Percentiles rank a stretch among this genome's conserved stretches.
Conservation (phyloP, 768 basidiomycete species). For the Cystofilobasidium bisporidii region DNA sequence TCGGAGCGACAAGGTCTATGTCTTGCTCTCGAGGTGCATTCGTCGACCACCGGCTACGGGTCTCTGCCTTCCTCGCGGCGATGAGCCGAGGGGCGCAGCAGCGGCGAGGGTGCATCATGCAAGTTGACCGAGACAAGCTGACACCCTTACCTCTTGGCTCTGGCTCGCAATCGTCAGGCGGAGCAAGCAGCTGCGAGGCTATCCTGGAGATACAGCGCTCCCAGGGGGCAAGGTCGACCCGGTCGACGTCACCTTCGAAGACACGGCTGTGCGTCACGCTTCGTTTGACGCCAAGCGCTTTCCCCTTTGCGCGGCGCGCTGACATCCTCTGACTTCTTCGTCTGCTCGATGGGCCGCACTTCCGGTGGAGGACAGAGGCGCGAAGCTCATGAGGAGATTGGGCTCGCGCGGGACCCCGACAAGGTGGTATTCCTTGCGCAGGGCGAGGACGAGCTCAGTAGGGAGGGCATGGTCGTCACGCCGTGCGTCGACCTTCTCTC, state of each 20-base stretch:
- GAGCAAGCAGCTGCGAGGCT: not conserved
- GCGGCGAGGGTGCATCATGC: too few relatives aligned
- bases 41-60: too few relatives aligned
- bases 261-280: constrained; percentile 10
- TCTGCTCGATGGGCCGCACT: too few relatives aligned
- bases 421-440: not conserved
- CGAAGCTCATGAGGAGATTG: not conserved
- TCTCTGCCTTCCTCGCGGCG: too few relatives aligned
- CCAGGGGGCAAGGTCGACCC: constrained; percentile 6
- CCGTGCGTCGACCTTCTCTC: not conserved
- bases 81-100: too few relatives aligned
- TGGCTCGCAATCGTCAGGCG: too few relatives aligned
- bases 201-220: not conserved
- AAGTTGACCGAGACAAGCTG: too few relatives aligned
- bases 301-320: too few relatives aligned
- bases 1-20: not conserved
- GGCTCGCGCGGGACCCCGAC: too few relatives aligned
- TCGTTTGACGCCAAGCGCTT: too few relatives aligned
- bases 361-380: not conserved
- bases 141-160: too few relatives aligned
- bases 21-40: constrained; percentile 1
- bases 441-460: not conserved
- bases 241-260: not conserved
- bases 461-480: not conserved
- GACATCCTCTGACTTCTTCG: too few relatives aligned